Evolutionary conservation across 2,329 filamentous ascomycete species (phyloP), one percentile per base, ranked within the genome.

Genomic region (Diaporthe destruens): DNA sequence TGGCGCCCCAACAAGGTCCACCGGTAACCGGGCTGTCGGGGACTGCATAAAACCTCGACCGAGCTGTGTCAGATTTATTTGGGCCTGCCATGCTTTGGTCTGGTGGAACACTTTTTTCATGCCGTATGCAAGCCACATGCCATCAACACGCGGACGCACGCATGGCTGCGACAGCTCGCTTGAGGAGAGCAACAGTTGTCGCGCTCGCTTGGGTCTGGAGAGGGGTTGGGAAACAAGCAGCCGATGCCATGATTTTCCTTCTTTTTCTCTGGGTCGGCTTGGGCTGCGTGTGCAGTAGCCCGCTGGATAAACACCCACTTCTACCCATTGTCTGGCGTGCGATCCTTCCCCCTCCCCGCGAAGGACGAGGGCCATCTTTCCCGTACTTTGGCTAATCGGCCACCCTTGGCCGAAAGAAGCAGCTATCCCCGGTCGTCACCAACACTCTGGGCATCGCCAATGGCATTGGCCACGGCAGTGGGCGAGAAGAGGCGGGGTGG

Each of bases 51-150:
- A 16, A 16, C 25, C 47, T 66, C 59, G 47, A 20, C 61, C 32
- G 8, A 53, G n/a, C 25, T 39, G 61, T 66, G 61, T 53, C 61
- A 53, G 61, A 53, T 66, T 53, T 32, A 66, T 66, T 51, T 66
- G 32, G 3, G 42, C 44, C 42, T 34, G 20, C 59, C 61, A 51
- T n/a, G 44, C 32, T 25, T 63, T 63, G 47, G 61, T 53, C 61
- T 66, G 61, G 61, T 66, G 61, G 44, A 53, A 66, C 61, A 39
- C 6, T 29, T n/a, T 39, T 39, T 29, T 53, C 44, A 66, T 53
- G 61, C 61, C 61, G 47, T n/a, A 23, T 66, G 61, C 61, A 66
- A 66, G 61, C 61, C 61, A 66, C 61, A 53, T 53, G 61, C 59
- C 59, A 51, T 20, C 32, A 20, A 66, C 20, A 20, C 47, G 57